A percentile compares a stretch with the other conserved stretches of the same genome.
Evolutionary conservation across 306 rosid species (phyloP).

Genomic region (Psophocarpus tetragonolobus): DNA sequence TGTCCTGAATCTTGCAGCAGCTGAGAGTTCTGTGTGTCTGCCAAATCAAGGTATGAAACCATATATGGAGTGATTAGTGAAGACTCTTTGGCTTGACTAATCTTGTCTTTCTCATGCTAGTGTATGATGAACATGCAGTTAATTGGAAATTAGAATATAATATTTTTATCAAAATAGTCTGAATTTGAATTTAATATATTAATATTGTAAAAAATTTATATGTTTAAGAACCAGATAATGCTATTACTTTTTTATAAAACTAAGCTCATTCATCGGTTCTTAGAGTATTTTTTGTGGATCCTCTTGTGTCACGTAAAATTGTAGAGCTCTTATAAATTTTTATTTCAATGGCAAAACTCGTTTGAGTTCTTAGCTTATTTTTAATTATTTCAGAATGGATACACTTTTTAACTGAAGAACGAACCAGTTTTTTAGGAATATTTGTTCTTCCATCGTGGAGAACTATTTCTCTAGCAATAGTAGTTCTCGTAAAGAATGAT

Average conservation of each 20-base stretch:
- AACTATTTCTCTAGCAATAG: too few species aligned
- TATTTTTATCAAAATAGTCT: neutral
- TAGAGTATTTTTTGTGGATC: too few species aligned
- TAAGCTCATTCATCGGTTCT: too few species aligned
- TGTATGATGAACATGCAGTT: neutral
- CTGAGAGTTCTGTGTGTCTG: slow-evolving; percentile 30
- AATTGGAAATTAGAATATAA: neutral
- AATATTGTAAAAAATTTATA: neutral
- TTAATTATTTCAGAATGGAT: too few species aligned
- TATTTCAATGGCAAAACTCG: too few species aligned
- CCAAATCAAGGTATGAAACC: slow-evolving; percentile 55
- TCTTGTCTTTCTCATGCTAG: neutral
- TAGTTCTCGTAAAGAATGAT: too few species aligned
- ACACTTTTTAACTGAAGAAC: too few species aligned
- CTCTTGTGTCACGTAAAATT: too few species aligned
- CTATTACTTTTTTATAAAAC: neutral
- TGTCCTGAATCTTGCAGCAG: slow-evolving; percentile 29
- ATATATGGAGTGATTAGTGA: neutral
- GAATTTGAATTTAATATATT: neutral
- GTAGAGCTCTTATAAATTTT: too few species aligned
- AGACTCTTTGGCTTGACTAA: neutral
- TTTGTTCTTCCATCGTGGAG: too few species aligned
- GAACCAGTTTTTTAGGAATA: too few species aligned
- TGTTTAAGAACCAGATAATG: neutral
- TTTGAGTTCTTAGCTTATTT: too few species aligned